Evolutionary conservation across 176 grass and related monocot genomes (phyloP), one percentile per base, ranked within the genome.

Genomic region (Carex kokanica): DNA sequence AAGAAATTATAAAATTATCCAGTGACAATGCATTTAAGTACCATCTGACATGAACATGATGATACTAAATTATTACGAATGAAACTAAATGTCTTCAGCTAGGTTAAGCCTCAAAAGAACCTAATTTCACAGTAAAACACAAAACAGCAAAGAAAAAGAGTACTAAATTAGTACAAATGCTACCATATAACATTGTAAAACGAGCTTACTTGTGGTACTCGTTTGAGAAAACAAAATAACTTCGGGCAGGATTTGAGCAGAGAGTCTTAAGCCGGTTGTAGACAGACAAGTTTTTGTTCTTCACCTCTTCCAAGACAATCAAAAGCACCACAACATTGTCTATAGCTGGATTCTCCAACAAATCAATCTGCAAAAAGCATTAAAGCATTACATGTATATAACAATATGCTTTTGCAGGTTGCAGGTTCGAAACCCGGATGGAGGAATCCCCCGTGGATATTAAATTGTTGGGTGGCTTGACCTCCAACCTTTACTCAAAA

Each of bases 141-240:
- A 2, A 24, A 49, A 47, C 6, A 18, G 4, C 4, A 73, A 73
- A 6, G 11, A 71, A 71, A 71, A 45, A 1, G 10, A 2, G 69
- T 49, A 73, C 8, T 49, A 0, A 47, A 13, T 11, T 41, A 8
- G 17, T 38, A 41, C 0, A 6, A n/a, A 14, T 49, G 1, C 13
- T 49, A 73, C 0, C 5, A 72, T 21, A 47, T 41, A 32, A 10
- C 16, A 67, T 13, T 24, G 8, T 18, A 83, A 86, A 55, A 78
- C 0, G 25, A 55, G 20, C 43, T 34, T 64, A 93, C 95, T 88
- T 98, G 73, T 98, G 92, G 40, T 93, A 83, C 79, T 98, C 95
- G 0, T 98, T 98, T 47, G 92, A 89, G 83, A 98, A 98, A 20
- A 98, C 93, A 66, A 95, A 98, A 58, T 91, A 98, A 78, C 89